Percentiles rank a stretch among this genome's conserved stretches.
Conservation (phyloP, 139 green algal species). For the Coelastrella sp. region DNA sequence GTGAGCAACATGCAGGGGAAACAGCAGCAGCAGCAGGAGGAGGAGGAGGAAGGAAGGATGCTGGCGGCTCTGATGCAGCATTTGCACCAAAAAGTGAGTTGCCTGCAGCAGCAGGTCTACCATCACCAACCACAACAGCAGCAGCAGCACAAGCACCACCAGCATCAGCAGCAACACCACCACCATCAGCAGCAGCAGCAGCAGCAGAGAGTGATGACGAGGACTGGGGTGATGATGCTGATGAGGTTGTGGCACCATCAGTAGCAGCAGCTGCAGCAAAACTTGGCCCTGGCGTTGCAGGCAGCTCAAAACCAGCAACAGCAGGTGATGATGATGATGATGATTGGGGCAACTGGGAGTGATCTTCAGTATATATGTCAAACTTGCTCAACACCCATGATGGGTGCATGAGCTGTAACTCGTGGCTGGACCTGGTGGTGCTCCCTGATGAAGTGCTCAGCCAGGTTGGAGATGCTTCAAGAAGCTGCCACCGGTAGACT, state of each 20-base stretch:
- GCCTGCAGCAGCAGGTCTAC: background rate
- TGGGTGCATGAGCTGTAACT: too few species aligned
- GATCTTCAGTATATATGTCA: too few species aligned
- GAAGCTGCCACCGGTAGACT: too few species aligned
- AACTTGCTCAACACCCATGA: too few species aligned
- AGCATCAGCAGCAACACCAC: background rate
- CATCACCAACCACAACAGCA: background rate
- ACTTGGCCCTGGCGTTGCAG: background rate
- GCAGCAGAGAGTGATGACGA: background rate
- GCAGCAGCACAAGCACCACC: background rate
- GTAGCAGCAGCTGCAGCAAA: conserved; percentile 5
- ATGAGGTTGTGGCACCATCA: conserved; percentile 1
- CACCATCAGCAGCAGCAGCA: conserved; percentile 5
- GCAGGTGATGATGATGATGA: background rate
- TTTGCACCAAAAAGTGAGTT: too few species aligned
- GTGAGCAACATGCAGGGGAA: background rate
- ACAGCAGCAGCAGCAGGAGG: background rate
- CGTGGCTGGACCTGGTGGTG: too few species aligned
- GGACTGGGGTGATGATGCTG: conserved; percentile 14
- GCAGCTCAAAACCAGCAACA: background rate
- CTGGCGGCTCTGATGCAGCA: too few species aligned
- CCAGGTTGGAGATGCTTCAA: too few species aligned
- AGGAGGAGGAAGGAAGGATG: too few species aligned
- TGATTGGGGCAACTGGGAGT: conserved; percentile 24
- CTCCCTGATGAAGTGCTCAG: too few species aligned